Evolutionary conservation across 768 basidiomycete species (phyloP).

Genomic region (Russula sp.): DNA sequence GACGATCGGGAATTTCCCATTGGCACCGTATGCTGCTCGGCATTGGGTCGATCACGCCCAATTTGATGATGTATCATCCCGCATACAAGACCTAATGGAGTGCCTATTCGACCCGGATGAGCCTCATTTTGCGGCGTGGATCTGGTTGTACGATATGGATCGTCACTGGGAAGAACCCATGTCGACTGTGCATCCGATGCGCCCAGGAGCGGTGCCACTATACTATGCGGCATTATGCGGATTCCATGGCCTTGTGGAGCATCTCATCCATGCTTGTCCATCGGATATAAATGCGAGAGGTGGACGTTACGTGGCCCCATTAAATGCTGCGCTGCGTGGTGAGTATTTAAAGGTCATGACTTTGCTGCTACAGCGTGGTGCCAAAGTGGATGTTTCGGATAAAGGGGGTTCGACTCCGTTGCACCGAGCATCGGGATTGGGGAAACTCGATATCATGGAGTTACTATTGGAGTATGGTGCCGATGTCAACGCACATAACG

Average conservation of each 20-base stretch:
- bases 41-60: constrained; percentile 5
- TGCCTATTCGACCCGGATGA: background rate
- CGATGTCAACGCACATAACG: background rate
- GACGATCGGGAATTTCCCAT: background rate
- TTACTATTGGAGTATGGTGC: background rate
- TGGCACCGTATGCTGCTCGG: background rate
- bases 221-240: constrained; percentile 8
- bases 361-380: background rate
- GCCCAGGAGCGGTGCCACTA: background rate
- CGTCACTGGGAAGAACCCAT: background rate
- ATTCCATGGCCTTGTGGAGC: background rate
- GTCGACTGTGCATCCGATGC: background rate
- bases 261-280: background rate
- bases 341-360: background rate
- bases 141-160: constrained; percentile 5
- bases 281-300: background rate
- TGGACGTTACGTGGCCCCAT: background rate
- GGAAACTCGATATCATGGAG: background rate
- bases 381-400: background rate
- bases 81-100: background rate
- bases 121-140: constrained; percentile 2
- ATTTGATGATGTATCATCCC: background rate
- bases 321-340: background rate
- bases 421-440: background rate
- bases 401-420: background rate